A percentile compares a stretch with the other conserved stretches of the same genome.
phyloP scores from a whole-genome alignment of 2,329 filamentous ascomycete genomes.

The Aspergillus nomiae region DNA sequence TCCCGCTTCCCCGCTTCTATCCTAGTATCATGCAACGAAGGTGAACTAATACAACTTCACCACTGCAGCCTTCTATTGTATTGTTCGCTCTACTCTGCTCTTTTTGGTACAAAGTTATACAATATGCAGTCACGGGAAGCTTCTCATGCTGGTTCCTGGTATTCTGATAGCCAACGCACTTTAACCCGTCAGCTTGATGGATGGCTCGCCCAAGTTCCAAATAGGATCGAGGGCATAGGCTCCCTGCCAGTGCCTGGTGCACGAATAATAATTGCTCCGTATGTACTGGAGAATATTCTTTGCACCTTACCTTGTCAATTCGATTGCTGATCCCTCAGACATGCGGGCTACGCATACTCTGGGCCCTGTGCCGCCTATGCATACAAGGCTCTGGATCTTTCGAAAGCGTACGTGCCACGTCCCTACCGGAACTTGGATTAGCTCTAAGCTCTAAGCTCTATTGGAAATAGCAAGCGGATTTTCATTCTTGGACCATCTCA shows the following conservation, averaged over 20 bases:
- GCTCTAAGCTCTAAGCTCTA: background rate
- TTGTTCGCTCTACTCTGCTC: background rate
- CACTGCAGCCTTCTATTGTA: background rate
- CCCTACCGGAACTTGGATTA: background rate
- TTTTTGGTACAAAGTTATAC: background rate
- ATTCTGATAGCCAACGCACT: slow-evolving; percentile 61
- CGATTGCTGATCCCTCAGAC: slow-evolving; percentile 55
- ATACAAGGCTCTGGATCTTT: slow-evolving; percentile 84
- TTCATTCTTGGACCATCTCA: slow-evolving; percentile 95
- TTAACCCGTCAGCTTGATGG: slow-evolving; percentile 71
- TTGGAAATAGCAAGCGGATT: slow-evolving; percentile 67
- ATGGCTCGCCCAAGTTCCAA: slow-evolving; percentile 73
- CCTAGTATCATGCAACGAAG: slow-evolving; percentile 3
- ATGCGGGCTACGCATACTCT: slow-evolving; percentile 92
- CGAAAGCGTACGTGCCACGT: slow-evolving; percentile 59
- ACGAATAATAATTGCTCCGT: slow-evolving; percentile 91
- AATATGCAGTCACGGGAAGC: slow-evolving; percentile 55
- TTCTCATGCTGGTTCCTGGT: slow-evolving; percentile 87
- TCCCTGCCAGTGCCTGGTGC: slow-evolving; percentile 72
- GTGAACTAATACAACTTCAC: background rate
- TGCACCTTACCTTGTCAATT: background rate
- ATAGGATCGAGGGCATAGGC: slow-evolving; percentile 63
- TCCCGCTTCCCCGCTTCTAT: slow-evolving; percentile 31
- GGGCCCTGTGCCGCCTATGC: slow-evolving; percentile 92
- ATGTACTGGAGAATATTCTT: slow-evolving; percentile 42